Base-by-base conservation (phyloP, 2,329 filamentous ascomycete genomes). In the Dryadomyces quercus-mongolicae region DNA sequence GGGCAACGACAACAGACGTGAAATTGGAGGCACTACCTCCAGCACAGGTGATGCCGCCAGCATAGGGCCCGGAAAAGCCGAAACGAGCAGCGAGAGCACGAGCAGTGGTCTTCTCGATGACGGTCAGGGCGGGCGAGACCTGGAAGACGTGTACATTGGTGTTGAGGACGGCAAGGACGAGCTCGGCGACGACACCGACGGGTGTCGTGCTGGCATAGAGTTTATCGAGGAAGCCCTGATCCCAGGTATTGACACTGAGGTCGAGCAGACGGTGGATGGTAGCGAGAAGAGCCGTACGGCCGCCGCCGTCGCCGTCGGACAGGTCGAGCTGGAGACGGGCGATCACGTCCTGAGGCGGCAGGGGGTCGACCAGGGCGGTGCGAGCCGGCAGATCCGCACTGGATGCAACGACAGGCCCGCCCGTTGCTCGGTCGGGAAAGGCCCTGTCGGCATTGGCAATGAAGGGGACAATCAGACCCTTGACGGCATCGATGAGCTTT, bases 201-300 rank as follows among this genome's bases (percentile, higher is more conserved):
- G 92, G 85, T 64, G 93, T 93, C 43, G 88, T 94, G 59, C 85
- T 85, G n/a, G 86, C 82, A 68, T 96, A 97, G 18, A 97, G 75
- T 71, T 98, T 97, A 70, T 96, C 91, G 64, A 97, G 71, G 69
- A 97, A 98, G 12, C 92, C 92, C 69, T 95, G 91, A 64, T 95
- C 87, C 88, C 91, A 97, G n/a, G 92, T 96, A 70, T 98, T 98
- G 64, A 97, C 92, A 64, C 86, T 93, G 68, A 94, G 90, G 59
- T 80, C 76, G 45, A 97, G 74, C 20, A 96, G 75, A 57, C 82
- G 78, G 60, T 82, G 73, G 48, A 95, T 77, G 3, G 81, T 80
- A 38, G 81, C 75, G 31, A 95, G 71, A 36, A 96, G 71, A 0
- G 91, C 92, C 46, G 86, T 79, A 61, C 86, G 86, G 1, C 84